Percentiles rank a stretch among this genome's conserved stretches.
Evolutionary conservation across 2,329 filamentous ascomycete species (phyloP).

Genomic region (Diaporthe vexans): DNA sequence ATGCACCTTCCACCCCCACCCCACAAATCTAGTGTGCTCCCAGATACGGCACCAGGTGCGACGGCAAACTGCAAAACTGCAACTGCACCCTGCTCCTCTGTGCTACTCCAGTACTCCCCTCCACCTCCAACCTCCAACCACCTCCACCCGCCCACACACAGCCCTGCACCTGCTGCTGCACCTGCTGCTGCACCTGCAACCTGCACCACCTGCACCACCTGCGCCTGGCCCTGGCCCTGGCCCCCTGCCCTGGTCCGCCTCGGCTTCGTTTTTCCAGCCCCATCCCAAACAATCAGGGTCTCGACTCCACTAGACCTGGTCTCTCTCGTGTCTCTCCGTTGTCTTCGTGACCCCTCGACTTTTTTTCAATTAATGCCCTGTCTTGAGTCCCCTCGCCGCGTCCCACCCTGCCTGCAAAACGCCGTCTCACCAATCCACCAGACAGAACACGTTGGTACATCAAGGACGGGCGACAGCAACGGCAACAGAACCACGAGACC

Average conservation of each 20-base stretch:
- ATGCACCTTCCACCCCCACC: neutral
- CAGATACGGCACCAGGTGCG: neutral
- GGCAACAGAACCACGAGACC: slow-evolving; percentile 7
- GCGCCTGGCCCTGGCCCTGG: neutral
- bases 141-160: neutral
- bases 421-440: neutral
- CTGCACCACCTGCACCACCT: slow-evolving; percentile 9
- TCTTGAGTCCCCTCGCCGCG: neutral
- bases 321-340: neutral
- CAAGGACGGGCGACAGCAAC: neutral
- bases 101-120: too few species aligned
- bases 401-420: neutral
- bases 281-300: slow-evolving; percentile 28
- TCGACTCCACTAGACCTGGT: slow-evolving; percentile 14
- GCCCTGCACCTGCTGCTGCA: neutral
- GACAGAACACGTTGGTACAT: neutral
- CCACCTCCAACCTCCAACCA: neutral
- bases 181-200: neutral
- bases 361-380: neutral
- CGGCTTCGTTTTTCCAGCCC: slow-evolving; percentile 26
- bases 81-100: too few species aligned
- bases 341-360: neutral
- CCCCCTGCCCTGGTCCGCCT: slow-evolving; percentile 11
- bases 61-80: too few species aligned
- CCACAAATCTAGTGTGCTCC: neutral